Base-by-base conservation (phyloP, 73 alveolate genomes). In the Paramecium sonneborni region DNA sequence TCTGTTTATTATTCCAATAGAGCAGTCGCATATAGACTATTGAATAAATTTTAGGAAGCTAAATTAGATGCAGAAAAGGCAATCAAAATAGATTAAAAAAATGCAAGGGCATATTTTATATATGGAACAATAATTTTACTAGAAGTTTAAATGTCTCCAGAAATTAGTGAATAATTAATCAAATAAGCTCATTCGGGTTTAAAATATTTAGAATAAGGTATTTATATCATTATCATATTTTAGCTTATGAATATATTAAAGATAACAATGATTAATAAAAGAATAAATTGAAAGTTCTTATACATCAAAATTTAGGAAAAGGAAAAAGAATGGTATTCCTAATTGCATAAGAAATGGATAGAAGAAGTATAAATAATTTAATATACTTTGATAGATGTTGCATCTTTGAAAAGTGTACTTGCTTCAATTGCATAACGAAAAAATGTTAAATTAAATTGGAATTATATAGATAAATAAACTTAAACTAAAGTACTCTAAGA, bases 281-380 rank as follows among this genome's bases (percentile, higher is more conserved):
- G 11, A 34, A 34, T 32, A 70, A 70, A 70, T 34, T 70, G 57
- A 70, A 70, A 70, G 86, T 37, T 5, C 28, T 37, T 1, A 70
- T 70, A 6, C 9, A 70, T 32, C 21, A 34, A 37, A 74, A 74
- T 74, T 34, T 18, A 20, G 67, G 67, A 74, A 74, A 74, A 74
- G 87, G 41, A 37, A 74, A 10, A 39, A 35, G 68, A 74, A 39
- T 35, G 58, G 68, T 74, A n/a, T 35, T 37, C 20, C 32, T 74
- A 34, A 30, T 70, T 9, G 86, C 86, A 28, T 5, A 70, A 32
- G 57, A 34, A 70, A 70, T 70, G 86, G 86, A 70, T 32, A 26
- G 57, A 34, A 30, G 56, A n/a, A 70, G 86, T 70, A 70, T 14
- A 3, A 34, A 41, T 41, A 9, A 28, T 38, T 58, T 62, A 28